Base-by-base conservation (phyloP, 345 rosid species). In the Adansonia digitata region DNA sequence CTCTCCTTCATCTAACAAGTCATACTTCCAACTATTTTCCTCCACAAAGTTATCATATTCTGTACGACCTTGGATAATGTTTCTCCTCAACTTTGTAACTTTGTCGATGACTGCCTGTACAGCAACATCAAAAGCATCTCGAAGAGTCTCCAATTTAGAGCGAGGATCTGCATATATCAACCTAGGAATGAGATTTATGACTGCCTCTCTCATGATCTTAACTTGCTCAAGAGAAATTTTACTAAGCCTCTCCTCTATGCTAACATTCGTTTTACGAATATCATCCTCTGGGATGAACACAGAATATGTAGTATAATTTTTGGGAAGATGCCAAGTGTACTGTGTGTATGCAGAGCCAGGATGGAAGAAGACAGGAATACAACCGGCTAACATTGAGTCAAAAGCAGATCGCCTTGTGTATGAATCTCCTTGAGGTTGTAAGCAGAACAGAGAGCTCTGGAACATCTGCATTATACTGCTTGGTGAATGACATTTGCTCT, bases 1-100 rank as follows among this genome's bases (percentile, higher is more conserved):
- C 51, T 91, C 87, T 22, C 97, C 98, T 82, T 88, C 92, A 40
- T 93, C 98, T 72, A 93, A 76, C 79, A 93, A 84, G 0, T 84
- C 93, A 52, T 93, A 93, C 78, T 93, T 93, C 98, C 98, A 93
- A 73, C 97, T 87, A 75, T 94, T 92, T 85, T 91, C 97, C 80
- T 88, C 97, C 79, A 90, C 84, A 57, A 94, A 94, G 76, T 89
- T 77, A 77, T 94, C 97, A 43, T 87, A 90, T 76, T 92, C 94
- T 20, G 90, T 86, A 2, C 89, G 91, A 39, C 90, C 97, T 59
- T 85, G 82, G 17, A 89, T 82, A 43, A 88, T 87, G 77, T 92
- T 87, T 85, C 75, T 88, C 88, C 97, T 92, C 86, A 92, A 71
- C 79, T 93, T 86, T 34, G 97, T 89, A 63, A 94, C 97, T 71